Base-by-base conservation (phyloP, 495 filamentous ascomycete genomes). In the Mytilinidion resinicola region DNA sequence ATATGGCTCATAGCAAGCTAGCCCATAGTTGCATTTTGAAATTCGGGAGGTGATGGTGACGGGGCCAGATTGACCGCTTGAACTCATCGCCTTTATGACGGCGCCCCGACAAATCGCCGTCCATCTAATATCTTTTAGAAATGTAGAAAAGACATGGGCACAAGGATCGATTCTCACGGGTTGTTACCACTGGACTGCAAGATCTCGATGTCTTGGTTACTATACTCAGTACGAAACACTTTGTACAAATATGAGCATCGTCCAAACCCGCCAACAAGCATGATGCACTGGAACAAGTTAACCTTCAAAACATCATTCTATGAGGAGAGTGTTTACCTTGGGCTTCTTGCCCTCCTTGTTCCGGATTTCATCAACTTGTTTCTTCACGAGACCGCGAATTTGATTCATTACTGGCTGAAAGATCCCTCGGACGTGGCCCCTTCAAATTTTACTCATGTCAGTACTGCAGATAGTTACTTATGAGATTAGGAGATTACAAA, bases 41-140 rank as follows among this genome's bases (percentile, higher is more conserved):
- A 64, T 36, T 1, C 51, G 36, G 1, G 57, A 37, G 30, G 30
- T 56, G 15, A 64, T 47, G 12, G 2, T 37, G 25, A 59, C 30
- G 8, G 9, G n/a, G 15, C 8, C n/a, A n/a, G 47, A 30, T n/a
- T 21, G 33, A 39, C 43, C 19, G 17, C 6, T 14, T 21, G 39
- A 25, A 11, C 3, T 56, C 19, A 57, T 11, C 10, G 55, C 62
- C 34, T 57, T 61, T 10, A 64, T 48, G 9, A 61, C 57, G 36
- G 62, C 62, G 5, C 62, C 62, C 7, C 62, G 62, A 33, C 62
- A 61, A 14, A 64, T 59, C 2, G 62, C 53, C 2, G 58, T 64
- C 59, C 62, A 61, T 10, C 62, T 64, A 52, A 4, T 35, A 15
- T 39, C 55, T 20, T 33, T 39, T 25, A 5, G 11, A 7, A n/a